Base-by-base conservation (phyloP, 139 green algal species). In the Pseudopediastrum boryanum region DNA sequence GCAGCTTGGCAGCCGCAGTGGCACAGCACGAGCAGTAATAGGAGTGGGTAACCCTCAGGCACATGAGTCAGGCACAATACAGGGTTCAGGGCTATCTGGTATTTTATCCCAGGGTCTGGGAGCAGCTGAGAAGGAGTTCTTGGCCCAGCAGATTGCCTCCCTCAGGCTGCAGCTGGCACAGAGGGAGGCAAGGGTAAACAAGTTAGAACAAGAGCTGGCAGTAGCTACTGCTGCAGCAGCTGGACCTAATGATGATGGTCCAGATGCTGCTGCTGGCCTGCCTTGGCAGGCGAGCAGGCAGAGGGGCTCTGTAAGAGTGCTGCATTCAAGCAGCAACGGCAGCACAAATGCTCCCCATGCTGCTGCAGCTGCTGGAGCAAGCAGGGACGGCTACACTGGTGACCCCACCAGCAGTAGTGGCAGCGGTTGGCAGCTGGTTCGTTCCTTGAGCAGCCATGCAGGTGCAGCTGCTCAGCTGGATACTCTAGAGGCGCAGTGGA, bases 121-220 rank as follows among this genome's bases (percentile, higher is more conserved):
- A 12, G 12, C 39, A 50, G 74, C 61, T 33, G 77, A 83, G 52
- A 52, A 46, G 66, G 54, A 75, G 56, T 72, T 82, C 59, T 67
- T 87, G 7, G 58, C 78, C 2, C 44, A 48, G 4, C 77, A 87
- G 79, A 46, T 85, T 9, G 54, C 78, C 27, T 41, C 77, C 54
- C 74, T 87, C 73, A 33, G 79, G 7, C 42, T 87, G 8, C 50
- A 70, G 4, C 46, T 87, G 19, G 78, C 83, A 0, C 62, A 46
- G 23, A 52, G 52, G 0, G 73, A 87, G 50, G 83, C 83, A 9
- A 79, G 85, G 25, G 65, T 85, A 0, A 59, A 78, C 9, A 44
- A 62, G 3, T 50, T 87, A 3, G 65, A 87, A 43, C 68, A 77
- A 84, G 56, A 35, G 70, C 10, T 39, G n/a, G 41, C 54, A 62